Percentiles rank a stretch among this genome's conserved stretches.
These are phyloP conservation scores for Mycena galericulata DNA, from an alignment of 768 basidiomycete species.

Conservation along the genomic window DNA sequence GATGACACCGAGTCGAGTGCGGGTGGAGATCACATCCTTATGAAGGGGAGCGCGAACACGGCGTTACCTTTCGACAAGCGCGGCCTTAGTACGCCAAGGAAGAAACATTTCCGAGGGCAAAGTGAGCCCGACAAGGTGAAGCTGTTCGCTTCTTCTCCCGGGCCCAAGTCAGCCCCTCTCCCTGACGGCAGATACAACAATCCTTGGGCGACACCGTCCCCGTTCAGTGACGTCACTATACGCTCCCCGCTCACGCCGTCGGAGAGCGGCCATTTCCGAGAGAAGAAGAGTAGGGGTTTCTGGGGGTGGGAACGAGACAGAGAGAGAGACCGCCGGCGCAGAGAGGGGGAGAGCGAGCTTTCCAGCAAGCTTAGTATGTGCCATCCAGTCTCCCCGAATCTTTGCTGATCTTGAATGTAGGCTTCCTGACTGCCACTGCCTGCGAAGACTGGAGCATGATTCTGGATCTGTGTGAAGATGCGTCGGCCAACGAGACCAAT, in stretches of 20 bases:
- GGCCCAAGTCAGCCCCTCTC: no score
- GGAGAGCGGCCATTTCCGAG: conserved; percentile 50
- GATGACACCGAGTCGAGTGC: no score
- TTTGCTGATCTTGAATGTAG: conserved; percentile 49
- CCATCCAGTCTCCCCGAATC: background rate
- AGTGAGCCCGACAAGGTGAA: no score
- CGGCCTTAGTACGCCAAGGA: no score
- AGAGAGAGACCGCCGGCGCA: conserved; percentile 50
- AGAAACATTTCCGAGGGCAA: no score
- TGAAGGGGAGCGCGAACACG: no score
- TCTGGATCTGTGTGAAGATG: conserved; percentile 87
- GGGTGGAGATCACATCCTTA: no score
- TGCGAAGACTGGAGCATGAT: conserved; percentile 88
- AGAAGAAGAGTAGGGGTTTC: conserved; percentile 59
- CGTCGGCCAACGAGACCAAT: conserved; percentile 74
- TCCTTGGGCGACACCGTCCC: no score
- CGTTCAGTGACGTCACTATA: no score
- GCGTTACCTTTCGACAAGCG: no score
- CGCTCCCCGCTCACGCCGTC: conserved; percentile 70
- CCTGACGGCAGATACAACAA: no score
- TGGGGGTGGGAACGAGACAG: conserved; percentile 62
- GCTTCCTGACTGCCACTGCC: conserved; percentile 79
- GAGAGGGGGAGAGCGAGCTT: conserved; percentile 60
- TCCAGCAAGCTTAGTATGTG: conserved; percentile 79
- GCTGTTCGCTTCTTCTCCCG: no score